phyloP scores from a whole-genome alignment of 2,329 filamentous ascomycete genomes.

The Alternaria consortialis region DNA sequence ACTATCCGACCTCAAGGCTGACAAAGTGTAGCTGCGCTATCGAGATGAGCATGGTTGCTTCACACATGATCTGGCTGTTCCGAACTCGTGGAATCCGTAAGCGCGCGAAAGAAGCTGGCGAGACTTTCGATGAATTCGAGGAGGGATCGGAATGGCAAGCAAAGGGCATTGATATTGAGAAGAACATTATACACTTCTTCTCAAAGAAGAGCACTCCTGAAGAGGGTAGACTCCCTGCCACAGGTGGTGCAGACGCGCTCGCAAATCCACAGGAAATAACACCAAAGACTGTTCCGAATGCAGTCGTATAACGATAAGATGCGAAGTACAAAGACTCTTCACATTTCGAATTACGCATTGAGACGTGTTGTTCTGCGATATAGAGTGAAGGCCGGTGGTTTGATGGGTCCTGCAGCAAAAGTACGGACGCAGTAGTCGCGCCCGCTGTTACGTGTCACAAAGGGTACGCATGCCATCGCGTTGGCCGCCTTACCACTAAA shows the following conservation, averaged over 20 bases:
- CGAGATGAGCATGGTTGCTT: conserved; percentile 66
- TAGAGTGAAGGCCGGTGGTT: neutral
- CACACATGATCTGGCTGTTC: conserved; percentile 65
- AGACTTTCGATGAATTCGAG: conserved; percentile 59
- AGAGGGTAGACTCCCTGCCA: neutral
- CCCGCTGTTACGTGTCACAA: neutral
- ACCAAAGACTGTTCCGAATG: conserved; percentile 22
- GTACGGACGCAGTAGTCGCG: neutral
- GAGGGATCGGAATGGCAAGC: conserved; percentile 49
- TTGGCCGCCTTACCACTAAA: neutral
- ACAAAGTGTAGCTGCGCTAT: conserved; percentile 52
- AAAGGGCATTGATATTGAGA: conserved; percentile 31
- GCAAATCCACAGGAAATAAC: conserved; percentile 3
- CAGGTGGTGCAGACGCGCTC: neutral
- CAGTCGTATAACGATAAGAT: conserved; percentile 23
- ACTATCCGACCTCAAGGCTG: neutral
- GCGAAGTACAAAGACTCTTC: neutral
- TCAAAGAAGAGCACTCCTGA: neutral
- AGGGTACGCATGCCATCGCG: no score
- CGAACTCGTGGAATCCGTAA: conserved; percentile 61
- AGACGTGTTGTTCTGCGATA: neutral
- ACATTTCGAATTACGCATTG: neutral
- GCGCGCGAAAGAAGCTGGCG: conserved; percentile 52
- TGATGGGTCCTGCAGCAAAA: no score
- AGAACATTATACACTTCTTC: conserved; percentile 16